Evolutionary conservation across 2,329 filamentous ascomycete genomes (phyloP), one percentile per base, ranked within the genome.

Genomic region (Monosporascus sp.): DNA sequence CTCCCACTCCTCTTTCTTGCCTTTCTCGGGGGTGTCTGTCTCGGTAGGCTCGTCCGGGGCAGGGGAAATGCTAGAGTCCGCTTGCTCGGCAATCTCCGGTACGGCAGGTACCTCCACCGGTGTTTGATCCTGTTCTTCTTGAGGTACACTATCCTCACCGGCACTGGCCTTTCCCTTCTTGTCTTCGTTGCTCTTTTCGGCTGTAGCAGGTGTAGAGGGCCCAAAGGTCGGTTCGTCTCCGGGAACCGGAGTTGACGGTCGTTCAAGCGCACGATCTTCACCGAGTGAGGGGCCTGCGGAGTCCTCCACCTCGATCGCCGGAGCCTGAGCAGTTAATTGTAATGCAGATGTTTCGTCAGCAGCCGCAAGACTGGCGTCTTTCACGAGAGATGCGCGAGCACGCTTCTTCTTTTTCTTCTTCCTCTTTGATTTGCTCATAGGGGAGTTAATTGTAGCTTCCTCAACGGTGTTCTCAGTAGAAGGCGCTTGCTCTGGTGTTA

Each of bases 361-460:
- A 48, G 50, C 44, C 25, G 37, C 49, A 25, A 51, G 44, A 20
- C 41, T 25, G 14, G n/a, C 18, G 47, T 55, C 52, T n/a, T 63
- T 58, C 6, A 37, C 27, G 11, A 50, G 6, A 38, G 51, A 22
- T 20, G 53, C 51, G 46, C 53, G 57, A 50, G 49, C 48, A 27
- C 54, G 56, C 49, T 56, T 54, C 53, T 62, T 56, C 51, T 61
- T 60, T 46, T 63, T 60, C 53, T 63, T 61, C n/a, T 60, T 58
- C 50, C 61, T 62, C 53, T 63, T 58, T 11, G 62, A 59, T 45
- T 58, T 60, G 27, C 31, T 49, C 31, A 39, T 27, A 31, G 22
- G 24, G 6, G 37, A 18, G 17, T 27, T 35, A 39, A 59, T 56
- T 35, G 25, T n/a, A 18, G 15, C 39, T 49, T 53, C 50, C 24